phyloP scores from a whole-genome alignment of 2,329 filamentous ascomycete genomes.

The Lasiodiplodia theobromae region DNA sequence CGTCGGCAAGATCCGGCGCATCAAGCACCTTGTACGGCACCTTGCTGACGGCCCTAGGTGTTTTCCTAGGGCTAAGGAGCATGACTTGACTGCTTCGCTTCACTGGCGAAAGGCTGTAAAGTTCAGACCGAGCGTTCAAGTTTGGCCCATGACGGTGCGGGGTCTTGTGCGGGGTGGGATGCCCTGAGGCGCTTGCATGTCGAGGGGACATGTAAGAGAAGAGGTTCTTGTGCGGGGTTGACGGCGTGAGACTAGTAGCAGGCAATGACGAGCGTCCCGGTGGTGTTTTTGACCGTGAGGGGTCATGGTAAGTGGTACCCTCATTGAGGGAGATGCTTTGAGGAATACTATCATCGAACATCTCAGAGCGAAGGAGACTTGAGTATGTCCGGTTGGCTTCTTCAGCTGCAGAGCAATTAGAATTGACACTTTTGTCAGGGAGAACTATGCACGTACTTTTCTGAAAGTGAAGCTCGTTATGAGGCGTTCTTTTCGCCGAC shows the following conservation, averaged over 20 bases:
- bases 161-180: conserved; percentile 87
- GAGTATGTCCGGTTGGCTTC: conserved; percentile 96
- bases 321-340: conserved; percentile 72
- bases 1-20: conserved; percentile 92
- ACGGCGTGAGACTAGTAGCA: conserved; percentile 79
- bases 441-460: conserved; percentile 61
- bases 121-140: conserved; percentile 85
- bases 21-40: conserved; percentile 98
- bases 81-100: conserved; percentile 92
- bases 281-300: conserved; percentile 80
- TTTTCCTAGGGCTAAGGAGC: conserved; percentile 86
- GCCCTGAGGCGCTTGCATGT: conserved; percentile 67
- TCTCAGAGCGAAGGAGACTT: conserved; percentile 82
- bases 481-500: conserved; percentile 81
- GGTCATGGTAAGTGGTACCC: conserved; percentile 65
- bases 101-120: conserved; percentile 95
- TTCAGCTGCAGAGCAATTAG: conserved; percentile 65
- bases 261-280: conserved; percentile 74
- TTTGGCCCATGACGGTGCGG: conserved; percentile 88
- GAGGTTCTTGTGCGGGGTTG: conserved; percentile 96
- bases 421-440: neutral
- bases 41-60: conserved; percentile 89
- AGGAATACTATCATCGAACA: conserved; percentile 90
- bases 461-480: conserved; percentile 93
- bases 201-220: conserved; percentile 87